Conservation (phyloP, 495 filamentous ascomycete species). For the Rhizodiscina lignyota region DNA sequence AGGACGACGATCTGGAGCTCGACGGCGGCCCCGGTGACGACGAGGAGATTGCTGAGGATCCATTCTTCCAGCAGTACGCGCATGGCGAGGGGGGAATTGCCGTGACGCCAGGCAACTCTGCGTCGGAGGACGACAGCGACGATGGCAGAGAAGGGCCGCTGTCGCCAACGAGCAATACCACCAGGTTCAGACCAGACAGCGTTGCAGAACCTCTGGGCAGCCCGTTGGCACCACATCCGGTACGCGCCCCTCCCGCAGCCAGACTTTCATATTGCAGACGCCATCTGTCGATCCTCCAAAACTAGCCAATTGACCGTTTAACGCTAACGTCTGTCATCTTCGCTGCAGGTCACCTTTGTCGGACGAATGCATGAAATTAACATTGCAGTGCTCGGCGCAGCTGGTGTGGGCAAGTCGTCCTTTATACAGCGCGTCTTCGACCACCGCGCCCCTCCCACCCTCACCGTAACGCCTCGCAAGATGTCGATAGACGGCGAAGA, state of each 20-base stretch:
- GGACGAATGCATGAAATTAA: constrained; percentile 48
- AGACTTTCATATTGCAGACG: too few relatives aligned
- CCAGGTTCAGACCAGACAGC: constrained; percentile 1
- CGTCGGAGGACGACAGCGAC: constrained; percentile 9
- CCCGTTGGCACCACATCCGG: too few relatives aligned
- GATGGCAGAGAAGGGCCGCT: constrained; percentile 15
- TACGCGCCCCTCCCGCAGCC: too few relatives aligned
- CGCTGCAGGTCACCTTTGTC: too few relatives aligned
- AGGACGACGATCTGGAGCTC: constrained; percentile 3
- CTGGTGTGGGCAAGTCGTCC: constrained; percentile 73
- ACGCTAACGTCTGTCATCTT: too few relatives aligned
- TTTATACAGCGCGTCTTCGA: constrained; percentile 73
- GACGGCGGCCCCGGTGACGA: constrained; percentile 9
- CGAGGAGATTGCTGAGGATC: constrained; percentile 14
- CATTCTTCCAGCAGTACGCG: constrained; percentile 18
- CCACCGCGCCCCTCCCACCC: constrained; percentile 37
- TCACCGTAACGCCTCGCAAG: constrained; percentile 42
- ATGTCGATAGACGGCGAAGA: constrained; percentile 60
- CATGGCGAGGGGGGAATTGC: constrained; percentile 4
- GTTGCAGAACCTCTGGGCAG: constrained; percentile 6
- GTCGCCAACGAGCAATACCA: constrained; percentile 10
- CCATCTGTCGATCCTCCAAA: too few relatives aligned
- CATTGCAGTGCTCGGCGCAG: constrained; percentile 69
- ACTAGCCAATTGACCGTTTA: too few relatives aligned
- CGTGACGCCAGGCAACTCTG: constrained; percentile 4